Evolutionary conservation across 768 basidiomycete species (phyloP).

Genomic region (Phallus indusiatus): DNA sequence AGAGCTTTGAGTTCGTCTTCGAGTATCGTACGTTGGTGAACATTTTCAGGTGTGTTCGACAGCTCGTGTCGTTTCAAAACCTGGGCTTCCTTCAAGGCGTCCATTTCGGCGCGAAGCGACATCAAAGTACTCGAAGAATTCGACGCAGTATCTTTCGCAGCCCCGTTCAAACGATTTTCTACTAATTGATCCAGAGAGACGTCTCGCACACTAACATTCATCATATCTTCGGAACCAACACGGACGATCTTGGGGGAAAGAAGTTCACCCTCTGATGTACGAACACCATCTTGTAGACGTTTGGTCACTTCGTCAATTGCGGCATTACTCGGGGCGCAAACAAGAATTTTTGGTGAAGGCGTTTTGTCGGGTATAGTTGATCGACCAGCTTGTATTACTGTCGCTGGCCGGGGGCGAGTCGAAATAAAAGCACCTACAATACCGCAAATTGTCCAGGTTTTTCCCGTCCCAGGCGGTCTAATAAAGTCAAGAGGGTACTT

Average conservation of each 20-base stretch:
- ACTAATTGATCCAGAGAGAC: slow-evolving; percentile 83
- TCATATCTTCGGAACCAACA: slow-evolving; percentile 67
- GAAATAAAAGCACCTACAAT: slow-evolving; percentile 79
- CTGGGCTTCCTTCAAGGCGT: slow-evolving; percentile 51
- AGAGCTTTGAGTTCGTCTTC: slow-evolving; percentile 63
- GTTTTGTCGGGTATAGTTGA: slow-evolving; percentile 31
- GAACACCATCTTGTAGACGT: slow-evolving; percentile 74
- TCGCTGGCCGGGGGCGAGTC: slow-evolving; percentile 39
- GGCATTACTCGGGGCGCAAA: slow-evolving; percentile 97
- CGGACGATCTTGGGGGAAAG: slow-evolving; percentile 77
- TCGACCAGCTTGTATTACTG: slow-evolving; percentile 41
- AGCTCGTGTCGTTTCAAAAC: slow-evolving; percentile 57
- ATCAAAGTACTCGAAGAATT: slow-evolving; percentile 50
- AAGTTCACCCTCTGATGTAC: slow-evolving; percentile 42
- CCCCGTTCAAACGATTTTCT: slow-evolving; percentile 55
- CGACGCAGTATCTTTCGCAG: slow-evolving; percentile 26
- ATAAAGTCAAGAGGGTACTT: not conserved
- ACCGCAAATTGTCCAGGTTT: slow-evolving; percentile 95
- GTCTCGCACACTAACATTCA: slow-evolving; percentile 74
- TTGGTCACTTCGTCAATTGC: slow-evolving; percentile 94
- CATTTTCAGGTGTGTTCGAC: slow-evolving; percentile 44
- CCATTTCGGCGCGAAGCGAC: slow-evolving; percentile 55
- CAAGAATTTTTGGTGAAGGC: slow-evolving; percentile 63
- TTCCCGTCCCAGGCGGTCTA: slow-evolving; percentile 96
- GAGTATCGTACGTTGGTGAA: slow-evolving; percentile 41